Evolutionary conservation across 2,329 filamentous ascomycete genomes (phyloP).

Genomic region (Furcasterigmium furcatum): DNA sequence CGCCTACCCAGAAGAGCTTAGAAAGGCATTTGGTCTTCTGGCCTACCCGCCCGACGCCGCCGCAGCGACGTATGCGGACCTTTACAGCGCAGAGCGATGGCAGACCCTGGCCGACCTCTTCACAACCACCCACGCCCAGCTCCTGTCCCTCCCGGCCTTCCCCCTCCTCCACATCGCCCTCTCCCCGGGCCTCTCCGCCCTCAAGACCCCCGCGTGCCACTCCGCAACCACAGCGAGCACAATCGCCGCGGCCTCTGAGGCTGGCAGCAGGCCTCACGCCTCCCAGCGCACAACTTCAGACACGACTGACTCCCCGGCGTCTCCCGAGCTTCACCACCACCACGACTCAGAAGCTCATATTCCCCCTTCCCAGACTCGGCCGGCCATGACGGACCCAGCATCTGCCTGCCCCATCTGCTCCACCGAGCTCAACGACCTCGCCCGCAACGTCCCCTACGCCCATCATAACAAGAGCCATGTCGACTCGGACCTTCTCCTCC

Average conservation of each 20-base stretch:
- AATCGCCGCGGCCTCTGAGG: background rate
- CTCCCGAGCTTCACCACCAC: conserved; percentile 16
- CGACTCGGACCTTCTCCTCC: conserved; percentile 78
- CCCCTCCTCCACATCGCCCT: conserved; percentile 89
- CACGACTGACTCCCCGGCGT: background rate
- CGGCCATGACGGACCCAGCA: conserved; percentile 19
- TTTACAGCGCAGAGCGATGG: conserved; percentile 78
- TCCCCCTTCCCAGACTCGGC: conserved; percentile 26
- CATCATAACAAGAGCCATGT: conserved; percentile 94
- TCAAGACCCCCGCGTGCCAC: conserved; percentile 95
- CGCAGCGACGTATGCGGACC: conserved; percentile 43
- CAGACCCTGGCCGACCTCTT: conserved; percentile 74
- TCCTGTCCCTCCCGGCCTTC: conserved; percentile 77
- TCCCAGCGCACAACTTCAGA: background rate
- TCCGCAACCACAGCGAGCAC: conserved; percentile 50
- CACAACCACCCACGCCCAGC: conserved; percentile 78
- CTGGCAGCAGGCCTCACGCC: conserved; percentile 5
- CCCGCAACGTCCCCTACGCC: conserved; percentile 85
- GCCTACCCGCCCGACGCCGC: conserved; percentile 64
- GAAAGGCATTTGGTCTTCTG: conserved; percentile 74
- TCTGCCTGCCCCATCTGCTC: conserved; percentile 83
- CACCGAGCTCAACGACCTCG: conserved; percentile 89
- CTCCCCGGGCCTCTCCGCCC: conserved; percentile 84
- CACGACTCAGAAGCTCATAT: conserved; percentile 19
- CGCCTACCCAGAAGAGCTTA: conserved; percentile 65